Evolutionary conservation across 2,329 filamentous ascomycete genomes (phyloP).

Genomic region (Scedosporium boydii): DNA sequence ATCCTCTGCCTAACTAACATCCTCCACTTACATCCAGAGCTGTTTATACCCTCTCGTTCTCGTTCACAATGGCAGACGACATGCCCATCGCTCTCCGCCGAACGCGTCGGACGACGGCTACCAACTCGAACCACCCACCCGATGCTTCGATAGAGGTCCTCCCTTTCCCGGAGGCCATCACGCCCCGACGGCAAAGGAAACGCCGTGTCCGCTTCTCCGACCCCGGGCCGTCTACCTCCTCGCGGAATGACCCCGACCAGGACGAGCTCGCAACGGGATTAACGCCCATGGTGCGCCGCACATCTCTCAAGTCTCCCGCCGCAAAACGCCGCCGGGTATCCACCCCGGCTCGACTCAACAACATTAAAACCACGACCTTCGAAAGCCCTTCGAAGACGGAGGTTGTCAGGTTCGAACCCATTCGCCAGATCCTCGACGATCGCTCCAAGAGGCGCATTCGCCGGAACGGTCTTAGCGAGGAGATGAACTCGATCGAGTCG

Average conservation of each 20-base stretch:
- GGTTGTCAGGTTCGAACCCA: constrained; percentile 31
- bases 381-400: constrained; percentile 16
- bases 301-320: constrained; percentile 29
- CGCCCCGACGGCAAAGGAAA: constrained; percentile 28
- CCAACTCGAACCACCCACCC: constrained; percentile 17
- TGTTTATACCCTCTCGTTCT: not conserved
- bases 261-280: constrained; percentile 37
- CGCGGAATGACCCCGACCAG: too few relatives aligned
- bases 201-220: constrained; percentile 49
- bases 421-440: constrained; percentile 47
- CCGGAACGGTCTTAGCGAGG: constrained; percentile 47
- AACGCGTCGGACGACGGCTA: constrained; percentile 33
- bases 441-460: constrained; percentile 47
- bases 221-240: constrained; percentile 27
- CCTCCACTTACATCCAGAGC: not conserved
- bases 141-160: not conserved
- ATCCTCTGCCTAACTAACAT: not conserved
- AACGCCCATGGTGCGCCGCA: constrained; percentile 47
- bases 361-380: not conserved
- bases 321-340: constrained; percentile 35
- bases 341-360: constrained; percentile 21
- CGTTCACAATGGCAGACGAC: constrained; percentile 25
- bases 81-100: constrained; percentile 46
- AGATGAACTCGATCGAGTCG: constrained; percentile 42
- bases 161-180: constrained; percentile 9